Percentiles rank a stretch among this genome's conserved stretches.
These are phyloP conservation scores for Cladosporium sphaerospermum DNA, from an alignment of 2,329 filamentous ascomycete genomes.

Conservation along the genomic window DNA sequence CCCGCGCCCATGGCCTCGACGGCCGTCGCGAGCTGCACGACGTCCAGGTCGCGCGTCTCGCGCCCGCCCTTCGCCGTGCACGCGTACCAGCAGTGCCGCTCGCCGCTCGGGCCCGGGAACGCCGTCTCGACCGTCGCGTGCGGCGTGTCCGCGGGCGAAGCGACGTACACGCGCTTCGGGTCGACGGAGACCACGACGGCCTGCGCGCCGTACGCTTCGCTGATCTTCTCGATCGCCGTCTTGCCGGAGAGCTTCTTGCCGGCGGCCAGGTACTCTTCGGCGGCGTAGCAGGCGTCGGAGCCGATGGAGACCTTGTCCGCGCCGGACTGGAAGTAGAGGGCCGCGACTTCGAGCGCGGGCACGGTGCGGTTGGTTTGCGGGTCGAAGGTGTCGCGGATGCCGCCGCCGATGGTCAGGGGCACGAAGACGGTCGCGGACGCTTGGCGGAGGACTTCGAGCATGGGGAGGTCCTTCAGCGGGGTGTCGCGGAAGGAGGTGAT, in stretches of 20 bases:
- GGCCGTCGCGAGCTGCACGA: constrained; percentile 77
- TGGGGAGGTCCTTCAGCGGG: constrained; percentile 83
- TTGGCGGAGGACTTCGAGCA: constrained; percentile 85
- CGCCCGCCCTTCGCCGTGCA: constrained; percentile 95
- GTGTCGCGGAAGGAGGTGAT: constrained; percentile 97
- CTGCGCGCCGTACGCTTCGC: constrained; percentile 87
- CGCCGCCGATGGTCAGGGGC: constrained; percentile 88
- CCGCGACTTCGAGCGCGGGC: constrained; percentile 87
- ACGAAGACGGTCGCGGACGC: constrained; percentile 93
- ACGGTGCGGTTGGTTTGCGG: constrained; percentile 71
- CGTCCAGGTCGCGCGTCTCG: constrained; percentile 89
- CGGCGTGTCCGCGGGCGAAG: constrained; percentile 59
- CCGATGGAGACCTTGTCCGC: constrained; percentile 98
- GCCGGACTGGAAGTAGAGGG: constrained; percentile 93
- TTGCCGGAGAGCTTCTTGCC: constrained; percentile 66
- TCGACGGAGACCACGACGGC: constrained; percentile 95
- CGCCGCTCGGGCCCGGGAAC: constrained; percentile 65
- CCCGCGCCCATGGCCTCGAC: constrained; percentile 95
- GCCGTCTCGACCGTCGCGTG: constrained; percentile 70
- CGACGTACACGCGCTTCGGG: constrained; percentile 82
- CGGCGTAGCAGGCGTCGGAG: constrained; percentile 86
- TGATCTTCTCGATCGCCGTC: constrained; percentile 94
- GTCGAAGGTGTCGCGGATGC: constrained; percentile 88
- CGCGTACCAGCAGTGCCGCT: constrained; percentile 89
- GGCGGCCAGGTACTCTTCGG: constrained; percentile 77